Evolutionary conservation across 1,284 basidiomycete species (phyloP).

Genomic region (Sporisorium iseilematis-ciliati): DNA sequence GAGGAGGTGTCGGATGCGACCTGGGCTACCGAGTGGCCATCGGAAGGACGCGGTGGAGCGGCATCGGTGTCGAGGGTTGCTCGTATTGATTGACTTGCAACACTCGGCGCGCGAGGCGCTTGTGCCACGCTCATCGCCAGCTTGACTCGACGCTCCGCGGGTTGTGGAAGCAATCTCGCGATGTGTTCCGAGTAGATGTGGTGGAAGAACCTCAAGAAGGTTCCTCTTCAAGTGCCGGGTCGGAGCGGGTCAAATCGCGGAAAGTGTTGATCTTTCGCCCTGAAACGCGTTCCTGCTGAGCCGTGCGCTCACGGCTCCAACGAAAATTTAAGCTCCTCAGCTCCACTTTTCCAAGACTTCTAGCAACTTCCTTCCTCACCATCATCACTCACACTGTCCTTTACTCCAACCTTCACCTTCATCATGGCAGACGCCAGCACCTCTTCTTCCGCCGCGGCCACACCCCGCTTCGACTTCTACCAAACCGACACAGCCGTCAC

Average conservation of each 20-base stretch:
- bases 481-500: constrained; percentile 65
- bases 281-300: too few relatives aligned
- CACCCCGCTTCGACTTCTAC: constrained; percentile 67
- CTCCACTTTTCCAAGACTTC: constrained; percentile 17
- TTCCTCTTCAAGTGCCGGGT: neutral
- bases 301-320: too few relatives aligned
- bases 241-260: neutral
- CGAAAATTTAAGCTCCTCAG: constrained; percentile 1
- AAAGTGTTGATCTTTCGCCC: neutral
- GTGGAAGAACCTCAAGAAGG: constrained; percentile 5
- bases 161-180: neutral
- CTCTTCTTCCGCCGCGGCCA: constrained; percentile 7
- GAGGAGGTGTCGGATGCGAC: neutral
- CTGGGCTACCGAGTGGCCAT: neutral
- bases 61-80: constrained; percentile 5
- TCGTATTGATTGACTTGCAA: constrained; percentile 4
- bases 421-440: constrained; percentile 16
- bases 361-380: constrained; percentile 21
- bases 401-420: neutral
- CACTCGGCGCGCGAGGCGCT: constrained; percentile 19
- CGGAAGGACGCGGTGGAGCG: neutral
- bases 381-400: constrained; percentile 16
- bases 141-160: too few relatives aligned
- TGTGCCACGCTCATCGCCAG: constrained; percentile 30
- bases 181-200: neutral